Evolutionary conservation across 768 basidiomycete genomes (phyloP).

Genomic region (Lactarius sp.): DNA sequence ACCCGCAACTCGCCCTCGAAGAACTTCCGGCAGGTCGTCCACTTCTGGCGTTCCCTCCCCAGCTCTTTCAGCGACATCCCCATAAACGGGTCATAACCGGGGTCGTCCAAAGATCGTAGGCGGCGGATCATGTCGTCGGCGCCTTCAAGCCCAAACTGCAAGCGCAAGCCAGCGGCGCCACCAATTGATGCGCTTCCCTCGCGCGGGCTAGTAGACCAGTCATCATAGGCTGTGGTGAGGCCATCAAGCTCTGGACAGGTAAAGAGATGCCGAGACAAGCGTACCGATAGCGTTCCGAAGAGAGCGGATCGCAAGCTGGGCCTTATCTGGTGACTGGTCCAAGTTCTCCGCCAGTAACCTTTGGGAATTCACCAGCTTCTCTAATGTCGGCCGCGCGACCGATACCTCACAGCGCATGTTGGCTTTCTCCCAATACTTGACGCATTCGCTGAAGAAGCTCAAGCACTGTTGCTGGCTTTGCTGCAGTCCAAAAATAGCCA

Average conservation of each 20-base stretch:
- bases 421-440: constrained; percentile 1
- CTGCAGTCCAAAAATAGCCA: not conserved
- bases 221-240: not conserved
- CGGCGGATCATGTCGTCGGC: not conserved
- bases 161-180: not conserved
- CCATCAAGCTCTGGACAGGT: too few species aligned
- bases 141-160: not conserved
- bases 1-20: not conserved
- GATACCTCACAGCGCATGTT: not conserved
- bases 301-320: not conserved
- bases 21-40: not conserved
- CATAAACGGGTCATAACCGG: not conserved
- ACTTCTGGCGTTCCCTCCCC: not conserved
- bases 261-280: not conserved
- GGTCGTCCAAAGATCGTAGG: not conserved
- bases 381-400: not conserved
- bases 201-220: not conserved
- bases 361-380: not conserved
- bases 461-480: not conserved
- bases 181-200: not conserved
- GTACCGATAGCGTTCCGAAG: not conserved
- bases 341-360: not conserved
- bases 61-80: constrained; percentile 1
- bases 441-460: not conserved
- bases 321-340: not conserved